A percentile compares a stretch with the other conserved stretches of the same genome.
Conservation (phyloP, 257 asterid species). For the Nicotiana noctiflora region DNA sequence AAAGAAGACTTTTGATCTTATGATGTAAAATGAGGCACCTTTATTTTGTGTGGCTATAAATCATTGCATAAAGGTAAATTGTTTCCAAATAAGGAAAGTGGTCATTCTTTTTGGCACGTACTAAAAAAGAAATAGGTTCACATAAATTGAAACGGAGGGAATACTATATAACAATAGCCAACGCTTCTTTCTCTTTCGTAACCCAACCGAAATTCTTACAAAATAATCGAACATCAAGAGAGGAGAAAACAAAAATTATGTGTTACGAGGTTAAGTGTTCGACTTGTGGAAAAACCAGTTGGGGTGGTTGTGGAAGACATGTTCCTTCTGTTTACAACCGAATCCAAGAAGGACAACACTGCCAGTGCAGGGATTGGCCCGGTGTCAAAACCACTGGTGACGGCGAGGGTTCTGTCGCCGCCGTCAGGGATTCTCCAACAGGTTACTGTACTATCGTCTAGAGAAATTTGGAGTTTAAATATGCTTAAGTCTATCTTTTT, state of each 20-base stretch:
- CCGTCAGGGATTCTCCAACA: conserved; percentile 14
- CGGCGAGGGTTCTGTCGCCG: conserved; percentile 15
- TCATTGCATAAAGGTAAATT: too few species aligned
- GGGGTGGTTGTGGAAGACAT: conserved; percentile 55
- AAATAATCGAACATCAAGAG: too few species aligned
- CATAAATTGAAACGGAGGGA: too few species aligned
- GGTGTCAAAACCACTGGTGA: conserved; percentile 25
- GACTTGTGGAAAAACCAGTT: conserved; percentile 30
- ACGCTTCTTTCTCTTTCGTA: background rate
- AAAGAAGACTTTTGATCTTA: too few species aligned
- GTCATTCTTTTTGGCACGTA: too few species aligned
- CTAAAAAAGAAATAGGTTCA: too few species aligned
- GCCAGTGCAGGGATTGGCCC: conserved; percentile 49
- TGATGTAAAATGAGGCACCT: too few species aligned
- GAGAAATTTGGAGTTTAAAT: background rate
- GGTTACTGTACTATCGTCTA: conserved; percentile 36
- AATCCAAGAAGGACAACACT: conserved; percentile 42
- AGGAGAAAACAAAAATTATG: conserved; percentile 13
- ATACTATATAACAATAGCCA: background rate
- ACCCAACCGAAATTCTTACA: background rate
- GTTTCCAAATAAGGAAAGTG: too few species aligned
- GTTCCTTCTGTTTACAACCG: conserved; percentile 35
- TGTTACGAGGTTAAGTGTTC: conserved; percentile 38
- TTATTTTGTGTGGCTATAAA: too few species aligned
- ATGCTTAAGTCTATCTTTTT: too few species aligned